Percentiles rank a stretch among this genome's conserved stretches.
Evolutionary conservation across 2,329 filamentous ascomycete genomes (phyloP).

Genomic region (Fusarium begoniae): DNA sequence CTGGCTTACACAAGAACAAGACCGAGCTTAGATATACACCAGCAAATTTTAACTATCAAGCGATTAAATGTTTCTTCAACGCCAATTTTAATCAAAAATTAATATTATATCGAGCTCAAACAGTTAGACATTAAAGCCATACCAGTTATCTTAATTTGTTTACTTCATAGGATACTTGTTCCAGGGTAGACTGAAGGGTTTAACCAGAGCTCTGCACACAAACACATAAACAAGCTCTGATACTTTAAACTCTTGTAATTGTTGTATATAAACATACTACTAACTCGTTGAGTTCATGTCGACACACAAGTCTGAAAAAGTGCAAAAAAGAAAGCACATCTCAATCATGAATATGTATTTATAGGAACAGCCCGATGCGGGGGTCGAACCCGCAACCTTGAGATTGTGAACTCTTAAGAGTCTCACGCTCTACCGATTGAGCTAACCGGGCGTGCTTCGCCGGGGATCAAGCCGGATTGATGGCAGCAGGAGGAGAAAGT

Average conservation of each 20-base stretch:
- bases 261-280: fast-evolving
- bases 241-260: not conserved
- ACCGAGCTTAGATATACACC: no score
- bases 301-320: not conserved
- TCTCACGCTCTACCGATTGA: constrained; percentile 70
- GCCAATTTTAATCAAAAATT: fast-evolving
- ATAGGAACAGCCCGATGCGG: constrained; percentile 54
- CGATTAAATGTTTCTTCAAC: not conserved
- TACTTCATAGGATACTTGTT: not conserved
- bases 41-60: no score
- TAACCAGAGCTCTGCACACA: not conserved
- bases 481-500: not conserved
- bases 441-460: constrained; percentile 55
- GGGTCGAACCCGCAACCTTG: constrained; percentile 66
- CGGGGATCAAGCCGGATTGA: constrained; percentile 51
- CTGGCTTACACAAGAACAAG: not conserved
- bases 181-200: not conserved
- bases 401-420: constrained; percentile 63
- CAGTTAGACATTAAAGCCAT: fast-evolving
- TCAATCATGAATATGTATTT: constrained; percentile 38
- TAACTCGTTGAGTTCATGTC: not conserved
- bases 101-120: no score
- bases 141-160: not conserved
- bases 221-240: not conserved
- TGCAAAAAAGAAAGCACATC: constrained; percentile 35